Conservation (phyloP, 2,329 filamentous ascomycete species). For the Didymella exigua region DNA sequence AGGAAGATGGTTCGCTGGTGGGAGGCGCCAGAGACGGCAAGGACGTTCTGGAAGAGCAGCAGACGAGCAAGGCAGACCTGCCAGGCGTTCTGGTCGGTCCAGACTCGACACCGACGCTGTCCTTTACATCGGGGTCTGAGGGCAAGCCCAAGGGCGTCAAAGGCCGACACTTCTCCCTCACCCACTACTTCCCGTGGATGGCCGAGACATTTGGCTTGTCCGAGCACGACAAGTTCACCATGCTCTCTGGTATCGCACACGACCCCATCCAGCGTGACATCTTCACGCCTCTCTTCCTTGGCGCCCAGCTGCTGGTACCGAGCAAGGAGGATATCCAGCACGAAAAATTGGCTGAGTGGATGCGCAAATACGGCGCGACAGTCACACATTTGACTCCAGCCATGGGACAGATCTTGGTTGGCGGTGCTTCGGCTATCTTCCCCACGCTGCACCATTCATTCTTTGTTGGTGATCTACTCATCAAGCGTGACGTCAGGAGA, state of each 20-base stretch:
- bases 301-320: conserved; percentile 78
- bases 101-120: conserved; percentile 78
- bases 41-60: conserved; percentile 68
- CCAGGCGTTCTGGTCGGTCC: conserved; percentile 82
- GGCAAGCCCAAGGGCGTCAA: conserved; percentile 85
- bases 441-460: conserved; percentile 78
- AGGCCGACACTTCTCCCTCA: conserved; percentile 83
- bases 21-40: conserved; percentile 70
- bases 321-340: conserved; percentile 83
- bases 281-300: conserved; percentile 87
- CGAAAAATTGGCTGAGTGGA: conserved; percentile 87
- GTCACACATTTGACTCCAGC: conserved; percentile 92
- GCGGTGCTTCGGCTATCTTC: conserved; percentile 78
- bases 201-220: conserved; percentile 77
- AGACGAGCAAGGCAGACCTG: conserved; percentile 59
- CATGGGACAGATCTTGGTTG: conserved; percentile 95
- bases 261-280: conserved; percentile 72
- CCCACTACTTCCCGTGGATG: conserved; percentile 95
- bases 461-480: conserved; percentile 90
- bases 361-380: conserved; percentile 73
- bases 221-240: conserved; percentile 75
- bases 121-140: conserved; percentile 69
- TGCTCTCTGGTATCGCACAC: conserved; percentile 84
- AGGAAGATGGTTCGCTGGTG: conserved; percentile 71
- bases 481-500: conserved; percentile 77